Percentiles rank a stretch among this genome's conserved stretches.
These are phyloP conservation scores for Meyerozyma elateridarum DNA, from an alignment of 1,139 yeast genomes.

Conservation along the genomic window DNA sequence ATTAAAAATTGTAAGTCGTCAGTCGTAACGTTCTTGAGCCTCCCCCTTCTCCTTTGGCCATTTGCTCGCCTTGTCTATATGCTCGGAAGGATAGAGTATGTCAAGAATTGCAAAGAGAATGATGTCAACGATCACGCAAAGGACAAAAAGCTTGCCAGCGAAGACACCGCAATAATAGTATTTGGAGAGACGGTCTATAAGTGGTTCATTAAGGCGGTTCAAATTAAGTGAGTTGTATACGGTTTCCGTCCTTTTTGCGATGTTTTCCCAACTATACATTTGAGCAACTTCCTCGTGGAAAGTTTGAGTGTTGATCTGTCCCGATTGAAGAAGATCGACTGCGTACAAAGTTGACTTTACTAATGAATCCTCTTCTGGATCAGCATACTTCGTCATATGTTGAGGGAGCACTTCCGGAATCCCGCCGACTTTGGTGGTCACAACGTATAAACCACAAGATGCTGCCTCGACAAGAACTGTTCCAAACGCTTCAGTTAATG, in stretches of 20 bases:
- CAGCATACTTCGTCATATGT: conserved; percentile 90
- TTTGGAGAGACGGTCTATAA: conserved; percentile 47
- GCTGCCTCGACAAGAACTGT: conserved; percentile 98
- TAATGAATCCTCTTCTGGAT: conserved; percentile 76
- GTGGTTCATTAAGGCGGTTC: conserved; percentile 40
- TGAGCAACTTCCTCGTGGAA: conserved; percentile 75
- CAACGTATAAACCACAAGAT: conserved; percentile 89
- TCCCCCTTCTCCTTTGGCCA: conserved; percentile 54
- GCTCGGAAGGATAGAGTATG: conserved; percentile 60
- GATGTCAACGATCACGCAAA: conserved; percentile 77
- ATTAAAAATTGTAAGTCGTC: not conserved
- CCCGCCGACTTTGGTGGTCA: conserved; percentile 95
- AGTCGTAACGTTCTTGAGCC: conserved; percentile 1
- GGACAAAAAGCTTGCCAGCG: conserved; percentile 78
- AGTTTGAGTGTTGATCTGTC: conserved; percentile 60
- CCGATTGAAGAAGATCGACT: conserved; percentile 50
- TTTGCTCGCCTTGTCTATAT: conserved; percentile 68
- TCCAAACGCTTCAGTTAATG: conserved; percentile 96
- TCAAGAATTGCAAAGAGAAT: conserved; percentile 61
- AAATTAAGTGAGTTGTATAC: conserved; percentile 64
- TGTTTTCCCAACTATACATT: conserved; percentile 93
- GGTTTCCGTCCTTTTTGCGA: conserved; percentile 78
- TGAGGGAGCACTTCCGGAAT: conserved; percentile 93
- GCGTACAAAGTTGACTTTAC: conserved; percentile 68
- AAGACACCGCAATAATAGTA: conserved; percentile 75